Evolutionary conservation across 225 moss, liverwort and hornwort species (phyloP).

Genomic region (Pseudoscleropodium purum): DNA sequence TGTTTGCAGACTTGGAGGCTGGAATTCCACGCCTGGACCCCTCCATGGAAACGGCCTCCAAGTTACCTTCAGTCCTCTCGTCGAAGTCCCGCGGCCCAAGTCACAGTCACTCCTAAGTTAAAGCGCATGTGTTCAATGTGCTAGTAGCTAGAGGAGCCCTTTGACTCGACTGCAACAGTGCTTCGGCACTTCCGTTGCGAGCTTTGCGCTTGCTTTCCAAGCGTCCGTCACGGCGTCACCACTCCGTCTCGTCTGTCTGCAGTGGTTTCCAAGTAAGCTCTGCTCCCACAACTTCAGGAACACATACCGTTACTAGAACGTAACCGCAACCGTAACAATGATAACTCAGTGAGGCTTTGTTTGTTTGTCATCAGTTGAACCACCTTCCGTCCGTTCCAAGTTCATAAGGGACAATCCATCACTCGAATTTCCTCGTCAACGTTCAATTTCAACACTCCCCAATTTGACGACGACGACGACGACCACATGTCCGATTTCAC

Average conservation of each 20-base stretch:
- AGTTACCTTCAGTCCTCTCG: too few relatives aligned
- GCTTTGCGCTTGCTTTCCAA: not conserved
- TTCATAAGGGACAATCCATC: not conserved
- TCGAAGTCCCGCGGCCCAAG: not conserved
- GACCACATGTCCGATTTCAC: not conserved
- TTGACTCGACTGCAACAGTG: not conserved
- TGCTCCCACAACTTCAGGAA: not conserved
- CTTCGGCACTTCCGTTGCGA: not conserved
- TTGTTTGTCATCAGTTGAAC: not conserved
- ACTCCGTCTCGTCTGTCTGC: too few relatives aligned
- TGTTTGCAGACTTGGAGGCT: too few relatives aligned
- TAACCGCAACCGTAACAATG: too few relatives aligned
- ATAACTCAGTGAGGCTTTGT: not conserved
- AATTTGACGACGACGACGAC: not conserved
- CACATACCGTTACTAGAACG: too few relatives aligned
- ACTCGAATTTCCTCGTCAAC: not conserved
- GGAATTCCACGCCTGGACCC: too few relatives aligned
- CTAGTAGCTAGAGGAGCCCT: not conserved
- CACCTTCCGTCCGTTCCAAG: not conserved
- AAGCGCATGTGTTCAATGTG: constrained; percentile 11
- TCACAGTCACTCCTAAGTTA: not conserved
- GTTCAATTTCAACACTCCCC: not conserved
- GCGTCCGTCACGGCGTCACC: too few relatives aligned
- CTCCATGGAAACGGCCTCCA: too few relatives aligned
- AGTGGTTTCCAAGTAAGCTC: too few relatives aligned